These are phyloP conservation scores for Sequoia sempervirens DNA, from an alignment of 75 land plant genomes.

Conservation along the genomic window DNA sequence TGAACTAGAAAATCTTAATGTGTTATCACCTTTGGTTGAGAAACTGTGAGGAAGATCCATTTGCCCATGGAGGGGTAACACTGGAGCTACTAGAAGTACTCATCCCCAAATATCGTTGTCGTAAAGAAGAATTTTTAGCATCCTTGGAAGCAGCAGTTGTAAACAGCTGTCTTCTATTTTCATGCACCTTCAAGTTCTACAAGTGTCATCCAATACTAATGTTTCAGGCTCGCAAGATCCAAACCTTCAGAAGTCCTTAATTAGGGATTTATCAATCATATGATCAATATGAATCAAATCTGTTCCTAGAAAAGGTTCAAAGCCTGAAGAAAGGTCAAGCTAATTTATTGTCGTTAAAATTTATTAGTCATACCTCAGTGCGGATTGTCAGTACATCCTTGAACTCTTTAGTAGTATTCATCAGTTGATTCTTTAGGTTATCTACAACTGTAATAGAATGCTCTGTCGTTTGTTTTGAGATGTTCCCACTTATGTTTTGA, in stretches of 20 bases:
- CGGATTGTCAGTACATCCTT: constrained; percentile 78
- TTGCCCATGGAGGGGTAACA: constrained; percentile 68
- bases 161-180: constrained; percentile 64
- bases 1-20: not conserved
- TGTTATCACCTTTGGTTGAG: not conserved
- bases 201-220: not conserved
- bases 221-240: not conserved
- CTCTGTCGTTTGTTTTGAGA: constrained; percentile 54
- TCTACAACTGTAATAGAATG: constrained; percentile 71
- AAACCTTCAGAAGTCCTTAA: not conserved
- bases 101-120: constrained; percentile 13
- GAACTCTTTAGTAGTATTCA: constrained; percentile 78
- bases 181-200: constrained; percentile 83
- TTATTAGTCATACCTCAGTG: constrained; percentile 49
- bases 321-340: not conserved
- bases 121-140: constrained; percentile 32
- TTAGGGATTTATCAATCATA: not conserved
- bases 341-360: not conserved
- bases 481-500: constrained; percentile 38
- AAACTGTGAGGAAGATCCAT: constrained; percentile 15
- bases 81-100: constrained; percentile 8
- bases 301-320: too few relatives aligned
- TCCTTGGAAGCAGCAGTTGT: constrained; percentile 44
- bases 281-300: not conserved
- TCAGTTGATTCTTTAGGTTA: constrained; percentile 64